Conservation (phyloP, 2,329 filamentous ascomycete genomes). For the Aspergillus texensis region DNA sequence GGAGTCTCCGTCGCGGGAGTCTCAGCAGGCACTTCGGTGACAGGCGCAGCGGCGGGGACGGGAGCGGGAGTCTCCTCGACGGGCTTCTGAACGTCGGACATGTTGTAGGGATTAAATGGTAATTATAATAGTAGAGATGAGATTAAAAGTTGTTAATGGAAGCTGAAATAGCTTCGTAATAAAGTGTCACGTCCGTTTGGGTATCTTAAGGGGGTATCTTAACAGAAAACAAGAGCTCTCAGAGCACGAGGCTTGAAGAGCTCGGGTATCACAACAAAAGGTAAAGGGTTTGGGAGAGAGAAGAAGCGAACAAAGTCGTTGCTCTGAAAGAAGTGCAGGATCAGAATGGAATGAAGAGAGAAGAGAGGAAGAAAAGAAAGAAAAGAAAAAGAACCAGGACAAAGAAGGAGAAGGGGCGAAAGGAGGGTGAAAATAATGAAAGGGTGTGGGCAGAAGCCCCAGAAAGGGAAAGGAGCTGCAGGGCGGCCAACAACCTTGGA, state of each 20-base stretch:
- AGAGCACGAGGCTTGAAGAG: constrained; percentile 38
- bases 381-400: constrained; percentile 26
- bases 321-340: constrained; percentile 19
- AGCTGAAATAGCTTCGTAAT: constrained; percentile 24
- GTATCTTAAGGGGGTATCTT: constrained; percentile 39
- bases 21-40: constrained; percentile 41
- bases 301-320: constrained; percentile 21
- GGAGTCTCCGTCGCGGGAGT: constrained; percentile 37
- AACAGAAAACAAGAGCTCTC: constrained; percentile 35
- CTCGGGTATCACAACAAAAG: constrained; percentile 43
- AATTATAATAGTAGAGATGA: constrained; percentile 22
- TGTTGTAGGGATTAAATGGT: constrained; percentile 46
- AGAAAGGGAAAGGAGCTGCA: constrained; percentile 29
- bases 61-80: constrained; percentile 59
- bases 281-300: constrained; percentile 18
- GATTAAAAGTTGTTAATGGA: constrained; percentile 20
- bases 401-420: constrained; percentile 27
- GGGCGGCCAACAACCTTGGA: constrained; percentile 20
- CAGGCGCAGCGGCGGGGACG: constrained; percentile 40
- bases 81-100: constrained; percentile 75
- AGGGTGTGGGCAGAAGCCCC: constrained; percentile 19
- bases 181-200: constrained; percentile 19
- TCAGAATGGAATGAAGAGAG: constrained; percentile 22
- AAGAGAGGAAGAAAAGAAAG: constrained; percentile 24
- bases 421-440: constrained; percentile 21